phyloP scores from a whole-genome alignment of 2,329 filamentous ascomycete genomes.

The Cladosporium phlei region DNA sequence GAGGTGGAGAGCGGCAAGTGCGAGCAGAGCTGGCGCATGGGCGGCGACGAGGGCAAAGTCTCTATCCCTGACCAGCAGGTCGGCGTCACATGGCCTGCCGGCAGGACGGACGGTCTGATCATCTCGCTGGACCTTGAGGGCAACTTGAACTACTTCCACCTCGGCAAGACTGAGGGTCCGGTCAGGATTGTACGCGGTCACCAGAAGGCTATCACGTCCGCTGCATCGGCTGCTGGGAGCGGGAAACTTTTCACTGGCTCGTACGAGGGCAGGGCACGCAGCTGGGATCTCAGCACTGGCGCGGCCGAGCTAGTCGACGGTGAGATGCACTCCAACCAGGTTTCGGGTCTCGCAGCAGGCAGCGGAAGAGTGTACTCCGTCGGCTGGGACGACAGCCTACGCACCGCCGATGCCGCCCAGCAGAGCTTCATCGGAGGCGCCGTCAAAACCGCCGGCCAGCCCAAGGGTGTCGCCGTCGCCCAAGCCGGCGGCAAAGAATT shows the following conservation, averaged over 20 bases:
- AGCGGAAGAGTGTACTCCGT: constrained; percentile 67
- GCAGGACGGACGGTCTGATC: constrained; percentile 76
- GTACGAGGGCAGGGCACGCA: constrained; percentile 81
- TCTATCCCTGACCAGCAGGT: constrained; percentile 85
- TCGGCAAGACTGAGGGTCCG: constrained; percentile 66
- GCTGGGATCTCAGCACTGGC: constrained; percentile 73
- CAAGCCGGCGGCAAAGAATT: constrained; percentile 50
- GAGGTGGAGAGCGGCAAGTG: constrained; percentile 75
- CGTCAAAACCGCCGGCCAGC: constrained; percentile 69
- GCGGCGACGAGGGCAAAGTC: constrained; percentile 68
- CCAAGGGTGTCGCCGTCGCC: constrained; percentile 64
- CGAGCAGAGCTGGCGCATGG: constrained; percentile 79
- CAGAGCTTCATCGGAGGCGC: constrained; percentile 69
- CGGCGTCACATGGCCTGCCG: constrained; percentile 83
- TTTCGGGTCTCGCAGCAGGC: constrained; percentile 65
- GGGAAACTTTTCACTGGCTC: constrained; percentile 81
- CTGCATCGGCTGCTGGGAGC: constrained; percentile 53
- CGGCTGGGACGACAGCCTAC: constrained; percentile 89
- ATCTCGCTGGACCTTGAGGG: constrained; percentile 86
- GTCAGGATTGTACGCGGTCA: constrained; percentile 75
- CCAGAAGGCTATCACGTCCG: constrained; percentile 81
- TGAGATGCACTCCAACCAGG: constrained; percentile 77
- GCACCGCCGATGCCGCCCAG: constrained; percentile 68
- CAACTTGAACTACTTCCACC: constrained; percentile 80
- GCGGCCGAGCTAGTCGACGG: constrained; percentile 69